phyloP scores from a whole-genome alignment of 2,329 filamentous ascomycete species.

The Aspergillus tubingensis region DNA sequence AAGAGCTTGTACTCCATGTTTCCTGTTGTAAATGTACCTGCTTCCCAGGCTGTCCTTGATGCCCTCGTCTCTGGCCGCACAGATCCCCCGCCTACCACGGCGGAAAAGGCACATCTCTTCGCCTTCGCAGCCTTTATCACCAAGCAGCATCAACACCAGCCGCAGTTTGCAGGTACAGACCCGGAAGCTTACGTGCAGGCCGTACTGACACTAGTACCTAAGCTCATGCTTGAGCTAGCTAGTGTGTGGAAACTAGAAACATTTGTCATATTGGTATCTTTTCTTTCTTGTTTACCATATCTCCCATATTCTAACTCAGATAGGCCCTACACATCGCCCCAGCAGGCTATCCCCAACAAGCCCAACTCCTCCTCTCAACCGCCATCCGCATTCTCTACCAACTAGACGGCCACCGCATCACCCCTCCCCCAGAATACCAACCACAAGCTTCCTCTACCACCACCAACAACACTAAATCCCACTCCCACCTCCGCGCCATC shows the following conservation, averaged over 20 bases:
- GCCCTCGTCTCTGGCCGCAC: conserved; percentile 13
- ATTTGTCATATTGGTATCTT: conserved; percentile 24
- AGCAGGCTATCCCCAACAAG: conserved; percentile 25
- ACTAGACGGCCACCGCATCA: conserved; percentile 19
- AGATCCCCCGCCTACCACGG: conserved; percentile 12
- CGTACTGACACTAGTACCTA: conserved; percentile 22
- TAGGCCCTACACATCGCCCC: conserved; percentile 27
- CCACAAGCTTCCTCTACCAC: not conserved
- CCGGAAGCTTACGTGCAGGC: conserved; percentile 25
- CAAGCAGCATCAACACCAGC: conserved; percentile 23
- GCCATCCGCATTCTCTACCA: conserved; percentile 26
- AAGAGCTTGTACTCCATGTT: conserved; percentile 28
- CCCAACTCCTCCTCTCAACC: conserved; percentile 25
- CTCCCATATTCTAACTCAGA: not conserved
- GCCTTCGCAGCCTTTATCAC: conserved; percentile 30
- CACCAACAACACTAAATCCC: not conserved
- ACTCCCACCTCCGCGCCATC: conserved; percentile 22
- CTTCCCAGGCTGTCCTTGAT: conserved; percentile 18
- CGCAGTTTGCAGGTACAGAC: conserved; percentile 22
- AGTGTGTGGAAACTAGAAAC: conserved; percentile 26
- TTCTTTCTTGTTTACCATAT: not conserved
- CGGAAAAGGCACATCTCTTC: conserved; percentile 20
- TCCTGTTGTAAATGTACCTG: conserved; percentile 23
- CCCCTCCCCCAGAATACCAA: not conserved
- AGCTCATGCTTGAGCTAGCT: conserved; percentile 20